Percentiles rank a stretch among this genome's conserved stretches.
These are phyloP conservation scores for Leucocoprinus sp. DNA, from an alignment of 768 basidiomycete species.

Conservation along the genomic window DNA sequence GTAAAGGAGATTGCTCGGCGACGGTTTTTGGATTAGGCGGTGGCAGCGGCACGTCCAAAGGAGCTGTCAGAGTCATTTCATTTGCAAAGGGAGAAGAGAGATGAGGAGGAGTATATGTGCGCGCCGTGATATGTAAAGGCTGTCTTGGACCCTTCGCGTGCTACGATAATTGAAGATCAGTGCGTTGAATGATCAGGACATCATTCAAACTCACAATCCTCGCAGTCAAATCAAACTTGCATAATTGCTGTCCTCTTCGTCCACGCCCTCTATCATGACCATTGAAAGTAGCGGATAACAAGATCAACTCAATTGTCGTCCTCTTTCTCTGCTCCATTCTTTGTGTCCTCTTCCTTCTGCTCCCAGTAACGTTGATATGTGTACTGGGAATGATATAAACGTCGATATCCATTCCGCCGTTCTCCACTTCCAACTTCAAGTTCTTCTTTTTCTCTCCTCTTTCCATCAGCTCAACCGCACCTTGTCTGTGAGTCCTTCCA, in stretches of 20 bases:
- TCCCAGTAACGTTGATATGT: slow-evolving; percentile 11
- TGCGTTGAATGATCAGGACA: too few relatives aligned
- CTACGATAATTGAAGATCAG: slow-evolving; percentile 19
- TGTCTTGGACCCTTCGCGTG: slow-evolving; percentile 29
- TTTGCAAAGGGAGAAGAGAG: not conserved
- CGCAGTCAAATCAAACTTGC: slow-evolving; percentile 26
- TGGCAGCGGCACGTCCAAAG: not conserved
- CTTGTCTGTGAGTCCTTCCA: not conserved
- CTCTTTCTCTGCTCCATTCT: slow-evolving; percentile 7
- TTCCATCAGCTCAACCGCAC: too few relatives aligned
- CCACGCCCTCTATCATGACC: not conserved
- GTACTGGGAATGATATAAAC: slow-evolving; percentile 27
- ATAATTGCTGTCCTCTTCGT: not conserved
- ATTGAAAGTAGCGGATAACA: not conserved
- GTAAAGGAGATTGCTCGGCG: too few relatives aligned
- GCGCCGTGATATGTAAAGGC: slow-evolving; percentile 26
- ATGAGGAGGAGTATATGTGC: slow-evolving; percentile 21
- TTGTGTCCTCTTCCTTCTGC: slow-evolving; percentile 9
- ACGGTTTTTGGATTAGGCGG: not conserved
- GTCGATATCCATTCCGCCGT: slow-evolving; percentile 34
- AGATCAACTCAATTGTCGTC: slow-evolving; percentile 5
- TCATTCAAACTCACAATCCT: slow-evolving; percentile 25
- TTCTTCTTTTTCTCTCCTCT: slow-evolving; percentile 21
- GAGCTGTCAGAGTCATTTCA: not conserved
- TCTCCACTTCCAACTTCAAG: slow-evolving; percentile 29